Conservation (phyloP, 2,329 filamentous ascomycete genomes). For the Diplodia mutila region DNA sequence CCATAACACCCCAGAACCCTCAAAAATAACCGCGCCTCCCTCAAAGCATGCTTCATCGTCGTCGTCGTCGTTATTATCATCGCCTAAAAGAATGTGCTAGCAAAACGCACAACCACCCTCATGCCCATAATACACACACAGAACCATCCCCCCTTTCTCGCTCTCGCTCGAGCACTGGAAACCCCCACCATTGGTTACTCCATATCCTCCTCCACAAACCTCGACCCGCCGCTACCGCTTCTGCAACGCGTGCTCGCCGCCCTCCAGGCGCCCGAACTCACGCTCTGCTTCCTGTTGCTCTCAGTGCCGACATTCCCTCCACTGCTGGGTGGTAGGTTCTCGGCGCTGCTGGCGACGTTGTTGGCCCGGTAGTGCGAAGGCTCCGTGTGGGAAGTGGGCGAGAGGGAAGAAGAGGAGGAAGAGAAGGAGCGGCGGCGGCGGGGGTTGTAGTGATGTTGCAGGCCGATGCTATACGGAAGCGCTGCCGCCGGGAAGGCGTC, state of each 20-base stretch:
- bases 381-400: not conserved
- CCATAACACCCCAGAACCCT: not conserved
- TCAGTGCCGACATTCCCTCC: too few relatives aligned
- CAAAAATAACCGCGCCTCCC: not conserved
- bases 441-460: too few relatives aligned
- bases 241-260: not conserved
- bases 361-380: not conserved
- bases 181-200: too few relatives aligned
- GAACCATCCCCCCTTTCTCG: not conserved
- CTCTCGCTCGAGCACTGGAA: too few relatives aligned
- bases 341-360: not conserved
- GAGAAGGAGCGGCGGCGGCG: not conserved
- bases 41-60: not conserved
- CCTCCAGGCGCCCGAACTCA: not conserved
- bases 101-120: not conserved
- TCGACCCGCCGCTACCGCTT: not conserved
- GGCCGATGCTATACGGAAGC: too few relatives aligned
- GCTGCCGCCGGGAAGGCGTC: too few relatives aligned
- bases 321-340: too few relatives aligned
- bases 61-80: not conserved
- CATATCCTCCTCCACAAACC: not conserved
- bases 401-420: not conserved
- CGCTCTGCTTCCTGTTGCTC: not conserved
- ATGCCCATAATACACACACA: not conserved
- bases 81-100: not conserved